Conservation (phyloP, 768 basidiomycete genomes). For the Panaeolus cyanescens region DNA sequence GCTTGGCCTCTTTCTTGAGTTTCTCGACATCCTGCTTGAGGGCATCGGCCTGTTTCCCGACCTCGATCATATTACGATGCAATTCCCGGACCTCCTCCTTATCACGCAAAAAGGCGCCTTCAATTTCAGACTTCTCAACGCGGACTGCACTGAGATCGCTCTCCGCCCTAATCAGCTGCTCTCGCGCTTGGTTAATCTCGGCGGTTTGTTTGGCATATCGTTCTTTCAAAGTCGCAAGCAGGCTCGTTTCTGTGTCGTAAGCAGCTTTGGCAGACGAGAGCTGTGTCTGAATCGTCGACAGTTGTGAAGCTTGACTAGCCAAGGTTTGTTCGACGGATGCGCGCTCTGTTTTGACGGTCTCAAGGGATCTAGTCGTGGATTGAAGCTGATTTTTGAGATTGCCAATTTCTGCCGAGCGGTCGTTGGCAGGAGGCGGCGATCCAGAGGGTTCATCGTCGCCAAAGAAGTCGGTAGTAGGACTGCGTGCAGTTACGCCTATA, state of each 20-base stretch:
- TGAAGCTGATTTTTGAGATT: constrained; percentile 84
- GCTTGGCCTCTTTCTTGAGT: constrained; percentile 89
- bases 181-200: constrained; percentile 70
- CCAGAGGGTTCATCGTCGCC: constrained; percentile 71
- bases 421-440: constrained; percentile 54
- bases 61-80: constrained; percentile 82
- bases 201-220: constrained; percentile 66
- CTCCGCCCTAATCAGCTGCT: constrained; percentile 87
- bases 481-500: constrained; percentile 4
- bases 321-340: constrained; percentile 63
- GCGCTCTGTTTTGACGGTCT: constrained; percentile 67
- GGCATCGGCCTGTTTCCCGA: constrained; percentile 68
- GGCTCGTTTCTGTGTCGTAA: constrained; percentile 81
- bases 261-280: constrained; percentile 81
- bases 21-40: constrained; percentile 83
- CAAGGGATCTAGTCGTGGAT: constrained; percentile 75
- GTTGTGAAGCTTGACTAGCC: constrained; percentile 68
- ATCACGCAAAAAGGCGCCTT: constrained; percentile 83
- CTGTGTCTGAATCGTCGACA: constrained; percentile 81
- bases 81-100: constrained; percentile 92
- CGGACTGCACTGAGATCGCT: constrained; percentile 88
- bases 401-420: constrained; percentile 84
- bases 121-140: constrained; percentile 90
- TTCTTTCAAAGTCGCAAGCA: constrained; percentile 68
- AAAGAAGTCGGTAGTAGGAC: constrained; percentile 51